Evolutionary conservation across 2,329 filamentous ascomycete genomes (phyloP).

Genomic region (Immersiporthe knoxdaviesiana): DNA sequence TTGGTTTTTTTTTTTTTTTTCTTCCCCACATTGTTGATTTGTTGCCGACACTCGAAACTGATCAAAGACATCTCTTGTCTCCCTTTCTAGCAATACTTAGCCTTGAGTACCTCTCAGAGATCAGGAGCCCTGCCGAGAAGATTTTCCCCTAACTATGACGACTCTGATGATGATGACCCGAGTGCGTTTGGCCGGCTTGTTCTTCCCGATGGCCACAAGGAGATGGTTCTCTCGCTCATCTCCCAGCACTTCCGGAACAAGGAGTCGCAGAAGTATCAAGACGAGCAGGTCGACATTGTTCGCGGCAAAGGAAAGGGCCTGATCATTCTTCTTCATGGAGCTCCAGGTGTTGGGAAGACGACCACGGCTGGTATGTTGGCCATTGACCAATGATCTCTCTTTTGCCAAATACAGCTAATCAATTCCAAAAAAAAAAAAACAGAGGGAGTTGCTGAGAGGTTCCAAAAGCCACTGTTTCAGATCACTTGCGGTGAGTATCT

Average conservation of each 20-base stretch:
- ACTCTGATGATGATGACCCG: conserved; percentile 20
- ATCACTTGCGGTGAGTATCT: conserved; percentile 32
- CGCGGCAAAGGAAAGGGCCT: conserved; percentile 41
- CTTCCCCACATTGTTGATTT: no score
- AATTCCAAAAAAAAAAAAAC: no score
- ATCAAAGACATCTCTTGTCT: not conserved
- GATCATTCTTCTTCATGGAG: conserved; percentile 40
- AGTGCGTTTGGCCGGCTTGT: conserved; percentile 37
- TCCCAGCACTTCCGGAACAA: conserved; percentile 40
- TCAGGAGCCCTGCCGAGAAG: no score
- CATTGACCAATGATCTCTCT: no score
- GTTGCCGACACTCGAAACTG: no score
- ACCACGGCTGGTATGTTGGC: conserved; percentile 36
- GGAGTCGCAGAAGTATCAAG: conserved; percentile 14
- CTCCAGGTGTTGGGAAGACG: conserved; percentile 41
- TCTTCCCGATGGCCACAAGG: conserved; percentile 34
- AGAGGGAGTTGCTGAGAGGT: conserved; percentile 34
- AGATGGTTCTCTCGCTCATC: conserved; percentile 39
- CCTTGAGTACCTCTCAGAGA: not conserved
- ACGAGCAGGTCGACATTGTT: conserved; percentile 38
- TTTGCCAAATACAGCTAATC: no score
- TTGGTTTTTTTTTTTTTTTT: no score
- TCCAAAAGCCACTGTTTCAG: conserved; percentile 30
- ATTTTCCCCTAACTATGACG: not conserved
- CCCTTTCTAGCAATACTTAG: conserved; percentile 3